Conservation (phyloP, 2,329 filamentous ascomycete species). For the Dothidotthia symphoricarpi region DNA sequence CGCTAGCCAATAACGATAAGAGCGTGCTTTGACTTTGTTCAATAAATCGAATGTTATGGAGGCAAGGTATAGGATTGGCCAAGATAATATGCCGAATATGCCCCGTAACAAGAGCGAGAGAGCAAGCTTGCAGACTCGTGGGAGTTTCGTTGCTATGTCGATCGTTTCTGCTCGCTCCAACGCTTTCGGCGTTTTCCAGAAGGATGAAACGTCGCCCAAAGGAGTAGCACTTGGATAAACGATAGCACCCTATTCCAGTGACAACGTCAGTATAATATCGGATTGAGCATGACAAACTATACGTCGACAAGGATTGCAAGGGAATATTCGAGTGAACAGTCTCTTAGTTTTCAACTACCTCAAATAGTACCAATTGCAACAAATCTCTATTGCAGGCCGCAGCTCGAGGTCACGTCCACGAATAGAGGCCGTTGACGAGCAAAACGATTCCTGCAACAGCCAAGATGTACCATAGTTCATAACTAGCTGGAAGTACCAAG, state of each 20-base stretch:
- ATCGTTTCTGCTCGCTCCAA: conserved; percentile 29
- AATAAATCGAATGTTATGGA: conserved; percentile 22
- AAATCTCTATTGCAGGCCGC: conserved; percentile 28
- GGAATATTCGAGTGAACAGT: conserved; percentile 24
- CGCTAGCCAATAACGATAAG: conserved; percentile 43
- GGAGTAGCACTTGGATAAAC: conserved; percentile 39
- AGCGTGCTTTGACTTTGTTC: conserved; percentile 44
- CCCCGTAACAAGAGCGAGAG: conserved; percentile 21
- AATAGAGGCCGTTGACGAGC: conserved; percentile 20
- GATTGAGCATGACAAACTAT: conserved; percentile 2
- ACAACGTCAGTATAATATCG: conserved; percentile 39
- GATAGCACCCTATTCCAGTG: conserved; percentile 41
- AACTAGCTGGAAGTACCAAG: neutral
- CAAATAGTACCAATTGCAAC: conserved; percentile 30
- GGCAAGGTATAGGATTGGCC: conserved; percentile 21
- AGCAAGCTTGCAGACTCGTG: conserved; percentile 33
- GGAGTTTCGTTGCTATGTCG: conserved; percentile 26
- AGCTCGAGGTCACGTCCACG: conserved; percentile 30
- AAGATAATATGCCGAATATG: conserved; percentile 21
- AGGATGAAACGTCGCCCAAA: conserved; percentile 28
- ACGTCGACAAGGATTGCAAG: conserved; percentile 15
- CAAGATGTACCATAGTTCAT: conserved; percentile 5
- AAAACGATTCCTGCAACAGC: conserved; percentile 8
- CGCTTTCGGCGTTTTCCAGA: conserved; percentile 37
- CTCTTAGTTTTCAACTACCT: conserved; percentile 34